A percentile compares a stretch with the other conserved stretches of the same genome.
Evolutionary conservation across 371 early-diverging fungal species (phyloP).

Genomic region (Mortierella sp.): DNA sequence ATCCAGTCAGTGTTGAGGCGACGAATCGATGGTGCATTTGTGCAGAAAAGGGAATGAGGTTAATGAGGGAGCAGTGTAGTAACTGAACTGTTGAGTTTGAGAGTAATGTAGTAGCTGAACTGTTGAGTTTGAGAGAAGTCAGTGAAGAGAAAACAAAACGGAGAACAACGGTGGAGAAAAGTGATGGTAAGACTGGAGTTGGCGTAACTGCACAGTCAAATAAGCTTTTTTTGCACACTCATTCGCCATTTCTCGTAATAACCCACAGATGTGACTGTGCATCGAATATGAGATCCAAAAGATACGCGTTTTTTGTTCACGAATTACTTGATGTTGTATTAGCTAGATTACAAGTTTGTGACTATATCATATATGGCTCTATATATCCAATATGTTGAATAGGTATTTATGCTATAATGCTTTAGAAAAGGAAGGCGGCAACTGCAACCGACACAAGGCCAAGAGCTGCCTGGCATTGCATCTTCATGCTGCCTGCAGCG

Average conservation of each 20-base stretch:
- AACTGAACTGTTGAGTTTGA: not conserved
- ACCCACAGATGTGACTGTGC: not conserved
- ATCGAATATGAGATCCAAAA: not conserved
- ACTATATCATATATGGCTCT: not conserved
- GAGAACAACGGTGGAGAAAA: not conserved
- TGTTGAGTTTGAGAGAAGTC: not conserved
- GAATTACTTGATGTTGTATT: not conserved
- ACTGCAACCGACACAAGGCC: slow-evolving; percentile 19
- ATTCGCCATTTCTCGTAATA: slow-evolving; percentile 1
- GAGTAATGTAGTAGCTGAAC: not conserved
- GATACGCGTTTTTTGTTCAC: not conserved
- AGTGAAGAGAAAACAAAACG: not conserved
- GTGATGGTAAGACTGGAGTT: not conserved
- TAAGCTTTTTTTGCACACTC: not conserved
- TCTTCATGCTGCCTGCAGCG: not conserved
- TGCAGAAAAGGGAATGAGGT: slow-evolving; percentile 1
- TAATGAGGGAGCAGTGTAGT: not conserved
- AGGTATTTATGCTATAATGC: not conserved
- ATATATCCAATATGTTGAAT: too few species aligned
- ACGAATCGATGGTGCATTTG: slow-evolving; percentile 44
- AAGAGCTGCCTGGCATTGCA: slow-evolving; percentile 10
- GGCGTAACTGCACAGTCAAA: not conserved
- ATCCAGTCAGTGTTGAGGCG: slow-evolving; percentile 37
- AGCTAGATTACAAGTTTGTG: not conserved
- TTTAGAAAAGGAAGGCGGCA: slow-evolving; percentile 18